Conservation (phyloP, 164 flowering plant genomes). For the Tetrastigma voinierianum region DNA sequence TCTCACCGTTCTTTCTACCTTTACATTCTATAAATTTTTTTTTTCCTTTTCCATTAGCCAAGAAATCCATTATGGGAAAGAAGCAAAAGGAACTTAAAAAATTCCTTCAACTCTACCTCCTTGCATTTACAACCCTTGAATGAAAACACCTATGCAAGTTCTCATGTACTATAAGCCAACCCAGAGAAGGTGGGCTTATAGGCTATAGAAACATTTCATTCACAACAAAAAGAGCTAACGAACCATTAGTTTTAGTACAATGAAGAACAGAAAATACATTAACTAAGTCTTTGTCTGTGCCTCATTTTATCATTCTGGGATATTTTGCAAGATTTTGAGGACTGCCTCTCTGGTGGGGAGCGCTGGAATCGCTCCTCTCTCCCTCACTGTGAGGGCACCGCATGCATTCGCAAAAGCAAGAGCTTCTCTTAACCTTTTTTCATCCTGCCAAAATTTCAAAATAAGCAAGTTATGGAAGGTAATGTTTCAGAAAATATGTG, state of each 20-base stretch:
- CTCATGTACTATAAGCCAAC: constrained; percentile 5
- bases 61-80: too few relatives aligned
- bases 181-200: neutral
- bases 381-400: constrained; percentile 78
- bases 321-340: constrained; percentile 13
- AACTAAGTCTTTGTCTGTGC: too few relatives aligned
- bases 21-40: too few relatives aligned
- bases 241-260: neutral
- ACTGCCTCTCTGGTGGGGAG: constrained; percentile 47
- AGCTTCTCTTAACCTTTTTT: constrained; percentile 64
- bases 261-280: too few relatives aligned
- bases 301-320: constrained; percentile 2
- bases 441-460: constrained; percentile 56
- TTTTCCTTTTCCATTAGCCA: too few relatives aligned
- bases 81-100: too few relatives aligned
- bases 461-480: neutral
- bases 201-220: neutral
- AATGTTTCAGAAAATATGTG: neutral
- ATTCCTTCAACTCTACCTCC: too few relatives aligned
- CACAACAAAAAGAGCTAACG: neutral
- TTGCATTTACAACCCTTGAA: neutral
- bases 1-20: too few relatives aligned
- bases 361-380: constrained; percentile 71
- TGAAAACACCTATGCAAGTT: neutral
- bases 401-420: constrained; percentile 83